A percentile compares a stretch with the other conserved stretches of the same genome.
Evolutionary conservation across 805 yeast genomes (phyloP).

Genomic region (Zygoascus tannicola): DNA sequence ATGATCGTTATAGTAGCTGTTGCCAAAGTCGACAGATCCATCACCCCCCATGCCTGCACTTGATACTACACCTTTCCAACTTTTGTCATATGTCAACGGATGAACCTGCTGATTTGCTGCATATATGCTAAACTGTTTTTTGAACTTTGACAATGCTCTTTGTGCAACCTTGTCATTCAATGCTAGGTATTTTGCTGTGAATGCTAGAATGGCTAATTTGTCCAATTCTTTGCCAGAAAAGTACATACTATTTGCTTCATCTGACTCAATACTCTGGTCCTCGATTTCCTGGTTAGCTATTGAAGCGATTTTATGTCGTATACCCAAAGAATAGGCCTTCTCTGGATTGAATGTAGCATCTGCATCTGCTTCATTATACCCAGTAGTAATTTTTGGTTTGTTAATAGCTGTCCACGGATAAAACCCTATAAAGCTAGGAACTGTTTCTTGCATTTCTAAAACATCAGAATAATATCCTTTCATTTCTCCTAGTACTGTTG

Average conservation of each 20-base stretch:
- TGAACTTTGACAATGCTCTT: slow-evolving; percentile 44
- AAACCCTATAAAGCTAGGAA: slow-evolving; percentile 35
- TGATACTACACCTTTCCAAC: slow-evolving; percentile 73
- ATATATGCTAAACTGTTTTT: slow-evolving; percentile 56
- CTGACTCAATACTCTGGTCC: not conserved
- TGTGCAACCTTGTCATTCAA: slow-evolving; percentile 42
- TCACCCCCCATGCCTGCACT: slow-evolving; percentile 42
- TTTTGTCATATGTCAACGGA: slow-evolving; percentile 63
- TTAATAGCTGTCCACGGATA: slow-evolving; percentile 46
- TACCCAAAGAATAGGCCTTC: slow-evolving; percentile 41
- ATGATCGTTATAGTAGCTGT: slow-evolving; percentile 74
- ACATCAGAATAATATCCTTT: slow-evolving; percentile 27
- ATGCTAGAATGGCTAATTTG: slow-evolving; percentile 77
- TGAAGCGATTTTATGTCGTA: slow-evolving; percentile 32
- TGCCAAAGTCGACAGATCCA: slow-evolving; percentile 59
- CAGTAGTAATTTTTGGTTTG: not conserved
- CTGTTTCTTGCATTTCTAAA: slow-evolving; percentile 27
- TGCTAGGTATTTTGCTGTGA: slow-evolving; percentile 51
- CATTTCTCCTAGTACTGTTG: slow-evolving; percentile 36
- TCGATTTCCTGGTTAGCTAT: slow-evolving; percentile 2
- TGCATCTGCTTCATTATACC: not conserved
- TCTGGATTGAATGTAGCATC: slow-evolving; percentile 5
- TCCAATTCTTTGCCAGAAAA: slow-evolving; percentile 82
- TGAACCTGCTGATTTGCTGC: slow-evolving; percentile 50
- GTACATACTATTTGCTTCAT: slow-evolving; percentile 59